These are phyloP conservation scores for Penicillium sp. DNA, from an alignment of 2,329 filamentous ascomycete genomes.

Conservation along the genomic window DNA sequence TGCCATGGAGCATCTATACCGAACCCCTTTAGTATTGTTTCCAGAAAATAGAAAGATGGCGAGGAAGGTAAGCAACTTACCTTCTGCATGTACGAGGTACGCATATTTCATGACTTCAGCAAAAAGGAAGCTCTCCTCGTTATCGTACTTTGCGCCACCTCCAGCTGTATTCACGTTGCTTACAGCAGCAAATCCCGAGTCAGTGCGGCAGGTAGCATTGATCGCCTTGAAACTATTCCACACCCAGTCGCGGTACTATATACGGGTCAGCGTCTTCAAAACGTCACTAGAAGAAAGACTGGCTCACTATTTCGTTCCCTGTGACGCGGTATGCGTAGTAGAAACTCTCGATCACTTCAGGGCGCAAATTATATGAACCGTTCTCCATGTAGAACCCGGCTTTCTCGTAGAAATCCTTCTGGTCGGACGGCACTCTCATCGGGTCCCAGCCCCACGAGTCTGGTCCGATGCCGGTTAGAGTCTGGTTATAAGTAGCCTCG, in stretches of 20 bases:
- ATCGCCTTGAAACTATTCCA: slow-evolving; percentile 75
- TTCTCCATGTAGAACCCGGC: slow-evolving; percentile 70
- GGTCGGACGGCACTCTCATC: slow-evolving; percentile 45
- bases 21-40: slow-evolving; percentile 8
- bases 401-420: slow-evolving; percentile 59
- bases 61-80: slow-evolving; percentile 16
- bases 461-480: slow-evolving; percentile 71
- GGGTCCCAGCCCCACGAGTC: slow-evolving; percentile 66
- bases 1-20: slow-evolving; percentile 58
- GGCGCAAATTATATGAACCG: slow-evolving; percentile 64
- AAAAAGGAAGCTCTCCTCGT: slow-evolving; percentile 85
- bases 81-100: slow-evolving; percentile 64
- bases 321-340: slow-evolving; percentile 87
- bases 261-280: slow-evolving; percentile 6
- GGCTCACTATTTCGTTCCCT: slow-evolving; percentile 56
- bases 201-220: slow-evolving; percentile 59
- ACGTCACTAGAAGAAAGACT: neutral
- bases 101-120: slow-evolving; percentile 84
- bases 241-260: slow-evolving; percentile 72
- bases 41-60: neutral
- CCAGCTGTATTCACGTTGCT: slow-evolving; percentile 60
- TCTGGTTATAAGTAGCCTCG: slow-evolving; percentile 67
- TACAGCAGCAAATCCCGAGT: slow-evolving; percentile 66
- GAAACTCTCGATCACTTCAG: slow-evolving; percentile 78
- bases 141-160: slow-evolving; percentile 63